A percentile compares a stretch with the other conserved stretches of the same genome.
Evolutionary conservation across 768 basidiomycete genomes (phyloP).

Genomic region (Boletellus emodensis): DNA sequence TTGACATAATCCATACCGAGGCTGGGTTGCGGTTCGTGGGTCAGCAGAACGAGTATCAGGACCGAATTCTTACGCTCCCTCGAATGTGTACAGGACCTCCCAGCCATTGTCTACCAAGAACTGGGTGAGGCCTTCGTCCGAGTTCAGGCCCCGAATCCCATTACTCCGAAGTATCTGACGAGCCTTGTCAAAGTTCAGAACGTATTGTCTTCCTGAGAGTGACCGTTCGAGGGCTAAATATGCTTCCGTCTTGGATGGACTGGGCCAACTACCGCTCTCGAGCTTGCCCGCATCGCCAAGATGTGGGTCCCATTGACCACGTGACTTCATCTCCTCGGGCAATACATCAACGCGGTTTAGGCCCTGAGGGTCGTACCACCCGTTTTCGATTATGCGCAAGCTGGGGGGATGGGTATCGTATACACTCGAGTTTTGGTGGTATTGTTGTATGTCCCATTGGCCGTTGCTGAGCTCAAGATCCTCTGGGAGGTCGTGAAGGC

Average conservation of each 20-base stretch:
- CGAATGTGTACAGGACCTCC: slow-evolving; percentile 36
- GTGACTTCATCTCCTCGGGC: slow-evolving; percentile 28
- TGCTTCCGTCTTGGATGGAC: slow-evolving; percentile 12
- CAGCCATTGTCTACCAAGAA: slow-evolving; percentile 33
- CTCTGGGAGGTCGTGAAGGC: slow-evolving; percentile 35
- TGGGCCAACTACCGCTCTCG: slow-evolving; percentile 23
- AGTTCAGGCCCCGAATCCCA: slow-evolving; percentile 15
- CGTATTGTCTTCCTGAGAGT: slow-evolving; percentile 18
- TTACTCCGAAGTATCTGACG: slow-evolving; percentile 14
- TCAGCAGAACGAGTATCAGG: slow-evolving; percentile 5
- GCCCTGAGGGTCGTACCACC: slow-evolving; percentile 37
- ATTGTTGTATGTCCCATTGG: slow-evolving; percentile 35
- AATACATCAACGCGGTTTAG: slow-evolving; percentile 38
- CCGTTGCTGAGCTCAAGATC: slow-evolving; percentile 36
- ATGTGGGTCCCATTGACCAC: slow-evolving; percentile 28
- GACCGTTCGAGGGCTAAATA: slow-evolving; percentile 18
- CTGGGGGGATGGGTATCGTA: slow-evolving; percentile 25
- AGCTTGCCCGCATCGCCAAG: slow-evolving; percentile 13
- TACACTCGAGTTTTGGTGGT: slow-evolving; percentile 29
- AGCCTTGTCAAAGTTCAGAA: slow-evolving; percentile 22
- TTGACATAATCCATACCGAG: slow-evolving; percentile 43
- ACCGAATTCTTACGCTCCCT: slow-evolving; percentile 33
- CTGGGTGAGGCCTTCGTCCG: slow-evolving; percentile 29
- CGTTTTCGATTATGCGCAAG: slow-evolving; percentile 36
- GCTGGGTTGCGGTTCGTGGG: slow-evolving; percentile 18